A percentile compares a stretch with the other conserved stretches of the same genome.
These are phyloP conservation scores for Mortierella alpina DNA, from an alignment of 192 early-diverging fungal species.

Conservation along the genomic window DNA sequence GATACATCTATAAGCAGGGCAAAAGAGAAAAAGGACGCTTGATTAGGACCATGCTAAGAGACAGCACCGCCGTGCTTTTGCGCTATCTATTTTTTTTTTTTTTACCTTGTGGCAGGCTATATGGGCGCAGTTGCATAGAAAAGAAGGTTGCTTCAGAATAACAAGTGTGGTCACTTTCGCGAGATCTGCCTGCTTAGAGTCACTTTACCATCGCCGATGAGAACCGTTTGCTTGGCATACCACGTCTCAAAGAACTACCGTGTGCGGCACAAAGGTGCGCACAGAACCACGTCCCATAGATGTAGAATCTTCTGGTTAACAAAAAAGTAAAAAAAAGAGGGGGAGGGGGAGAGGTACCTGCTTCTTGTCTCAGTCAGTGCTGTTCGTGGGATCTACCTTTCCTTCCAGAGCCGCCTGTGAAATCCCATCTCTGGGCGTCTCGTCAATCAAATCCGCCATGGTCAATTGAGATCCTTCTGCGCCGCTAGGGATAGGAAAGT, in stretches of 20 bases:
- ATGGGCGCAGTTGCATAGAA: not conserved
- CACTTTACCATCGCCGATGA: slow-evolving; percentile 22
- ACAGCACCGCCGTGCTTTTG: not conserved
- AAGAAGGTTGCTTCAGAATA: not conserved
- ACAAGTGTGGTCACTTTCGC: not conserved
- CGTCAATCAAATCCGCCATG: slow-evolving; percentile 13
- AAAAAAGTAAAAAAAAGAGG: not conserved
- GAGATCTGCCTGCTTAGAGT: too few relatives aligned
- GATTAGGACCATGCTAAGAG: not conserved
- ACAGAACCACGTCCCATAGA: slow-evolving; percentile 29
- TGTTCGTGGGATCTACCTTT: not conserved
- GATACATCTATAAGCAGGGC: slow-evolving; percentile 1
- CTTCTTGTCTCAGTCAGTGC: not conserved
- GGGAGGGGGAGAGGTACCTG: too few relatives aligned
- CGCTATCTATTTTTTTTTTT: not conserved
- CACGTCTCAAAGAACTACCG: slow-evolving; percentile 31
- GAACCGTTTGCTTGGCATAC: slow-evolving; percentile 1
- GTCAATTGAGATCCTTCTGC: not conserved
- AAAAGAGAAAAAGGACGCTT: not conserved
- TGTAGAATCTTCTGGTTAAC: not conserved
- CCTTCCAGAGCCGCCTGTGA: slow-evolving; percentile 16
- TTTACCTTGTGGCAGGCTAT: slow-evolving; percentile 24
- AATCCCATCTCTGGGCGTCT: slow-evolving; percentile 5
- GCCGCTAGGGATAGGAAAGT: slow-evolving; percentile 13
- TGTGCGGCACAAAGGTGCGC: not conserved